A percentile compares a stretch with the other conserved stretches of the same genome.
Evolutionary conservation across 2,329 filamentous ascomycete species (phyloP).

Genomic region (Endoconidiophora laricicola): DNA sequence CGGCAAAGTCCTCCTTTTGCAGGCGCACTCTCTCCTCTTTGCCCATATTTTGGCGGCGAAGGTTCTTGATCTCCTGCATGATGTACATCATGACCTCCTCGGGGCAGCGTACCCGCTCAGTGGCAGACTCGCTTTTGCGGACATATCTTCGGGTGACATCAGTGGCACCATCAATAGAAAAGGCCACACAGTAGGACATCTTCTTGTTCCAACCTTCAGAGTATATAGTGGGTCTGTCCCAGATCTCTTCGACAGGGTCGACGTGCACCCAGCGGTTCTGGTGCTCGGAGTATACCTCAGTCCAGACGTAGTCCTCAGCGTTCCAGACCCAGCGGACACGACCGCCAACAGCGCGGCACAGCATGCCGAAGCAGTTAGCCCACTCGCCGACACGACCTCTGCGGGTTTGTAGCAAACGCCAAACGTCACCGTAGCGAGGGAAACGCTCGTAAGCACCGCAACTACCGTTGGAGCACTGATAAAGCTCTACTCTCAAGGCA

Average conservation of each 20-base stretch:
- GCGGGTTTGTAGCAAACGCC: constrained; percentile 73
- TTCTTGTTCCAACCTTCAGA: constrained; percentile 92
- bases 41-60: constrained; percentile 66
- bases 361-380: constrained; percentile 98
- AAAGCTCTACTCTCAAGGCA: constrained; percentile 75
- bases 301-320: constrained; percentile 93
- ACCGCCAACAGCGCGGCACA: constrained; percentile 81
- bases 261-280: constrained; percentile 93
- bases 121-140: constrained; percentile 54
- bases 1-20: constrained; percentile 62
- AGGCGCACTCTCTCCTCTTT: constrained; percentile 73
- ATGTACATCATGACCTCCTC: constrained; percentile 87
- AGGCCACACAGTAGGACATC: constrained; percentile 93
- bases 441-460: constrained; percentile 78
- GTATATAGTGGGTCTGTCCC: constrained; percentile 87
- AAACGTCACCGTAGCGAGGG: constrained; percentile 87
- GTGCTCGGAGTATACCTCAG: constrained; percentile 89
- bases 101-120: constrained; percentile 61
- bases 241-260: constrained; percentile 83
- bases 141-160: constrained; percentile 52
- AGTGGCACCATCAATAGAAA: constrained; percentile 70
- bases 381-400: constrained; percentile 84
- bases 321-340: constrained; percentile 98
- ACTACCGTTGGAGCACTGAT: constrained; percentile 60
- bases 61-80: constrained; percentile 74